Conservation (phyloP, 2,329 filamentous ascomycete genomes). For the Beauveria sp. region DNA sequence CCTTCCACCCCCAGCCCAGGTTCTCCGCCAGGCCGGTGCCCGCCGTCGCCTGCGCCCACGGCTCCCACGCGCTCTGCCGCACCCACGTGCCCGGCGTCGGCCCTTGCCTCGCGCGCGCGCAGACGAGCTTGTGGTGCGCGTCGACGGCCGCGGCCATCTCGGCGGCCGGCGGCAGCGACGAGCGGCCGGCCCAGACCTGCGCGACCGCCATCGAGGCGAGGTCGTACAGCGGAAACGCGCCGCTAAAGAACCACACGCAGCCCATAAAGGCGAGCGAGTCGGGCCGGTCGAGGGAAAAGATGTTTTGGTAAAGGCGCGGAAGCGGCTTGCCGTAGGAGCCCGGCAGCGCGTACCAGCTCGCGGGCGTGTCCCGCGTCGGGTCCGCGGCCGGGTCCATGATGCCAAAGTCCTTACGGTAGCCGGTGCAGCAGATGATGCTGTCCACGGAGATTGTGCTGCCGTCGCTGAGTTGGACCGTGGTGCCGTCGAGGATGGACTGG, state of each 20-base stretch:
- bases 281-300: slow-evolving; percentile 35
- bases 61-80: slow-evolving; percentile 27
- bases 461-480: slow-evolving; percentile 20
- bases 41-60: slow-evolving; percentile 33
- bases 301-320: slow-evolving; percentile 33
- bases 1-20: slow-evolving; percentile 32
- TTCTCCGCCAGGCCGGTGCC: slow-evolving; percentile 32
- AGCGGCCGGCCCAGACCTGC: slow-evolving; percentile 35
- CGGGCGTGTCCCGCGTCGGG: slow-evolving; percentile 19
- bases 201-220: slow-evolving; percentile 35
- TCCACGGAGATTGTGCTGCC: slow-evolving; percentile 22
- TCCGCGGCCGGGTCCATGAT: slow-evolving; percentile 21
- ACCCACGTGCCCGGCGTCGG: slow-evolving; percentile 22
- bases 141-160: slow-evolving; percentile 31
- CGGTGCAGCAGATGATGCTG: slow-evolving; percentile 28
- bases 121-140: slow-evolving; percentile 26
- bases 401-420: slow-evolving; percentile 24
- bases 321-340: slow-evolving; percentile 24
- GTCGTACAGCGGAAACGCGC: slow-evolving; percentile 31
- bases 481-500: slow-evolving; percentile 23
- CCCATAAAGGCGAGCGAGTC: slow-evolving; percentile 37
- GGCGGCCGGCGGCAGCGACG: slow-evolving; percentile 25
- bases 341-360: slow-evolving; percentile 17
- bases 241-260: slow-evolving; percentile 27
- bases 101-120: slow-evolving; percentile 20